These are phyloP conservation scores for Fraxinus pennsylvanica DNA, from an alignment of 257 asterid species.

Conservation along the genomic window DNA sequence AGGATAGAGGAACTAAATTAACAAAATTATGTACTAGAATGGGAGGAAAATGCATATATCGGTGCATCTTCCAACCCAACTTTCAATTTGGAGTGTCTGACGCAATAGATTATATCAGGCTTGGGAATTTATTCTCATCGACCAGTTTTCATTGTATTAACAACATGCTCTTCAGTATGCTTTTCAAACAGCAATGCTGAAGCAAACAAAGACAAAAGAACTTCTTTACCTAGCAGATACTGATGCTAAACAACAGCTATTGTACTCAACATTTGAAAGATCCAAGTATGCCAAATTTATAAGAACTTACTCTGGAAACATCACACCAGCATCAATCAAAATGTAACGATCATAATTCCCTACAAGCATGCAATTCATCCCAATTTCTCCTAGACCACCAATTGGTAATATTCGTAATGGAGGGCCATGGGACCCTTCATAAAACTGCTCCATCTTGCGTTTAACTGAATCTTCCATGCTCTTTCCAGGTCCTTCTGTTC, in stretches of 20 bases:
- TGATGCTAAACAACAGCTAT: neutral
- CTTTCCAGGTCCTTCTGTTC: slow-evolving; percentile 82
- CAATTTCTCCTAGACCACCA: slow-evolving; percentile 98
- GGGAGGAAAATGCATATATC: neutral
- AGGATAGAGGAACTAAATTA: slow-evolving; percentile 12
- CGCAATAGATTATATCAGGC: neutral
- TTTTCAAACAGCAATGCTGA: neutral
- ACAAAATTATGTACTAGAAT: neutral
- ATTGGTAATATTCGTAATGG: slow-evolving; percentile 92
- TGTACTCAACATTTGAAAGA: slow-evolving; percentile 13
- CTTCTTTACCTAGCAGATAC: neutral
- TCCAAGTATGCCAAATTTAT: neutral
- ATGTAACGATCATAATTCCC: slow-evolving; percentile 94
- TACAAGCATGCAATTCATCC: slow-evolving; percentile 99
- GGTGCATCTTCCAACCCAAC: slow-evolving; percentile 16
- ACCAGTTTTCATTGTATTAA: slow-evolving; percentile 2
- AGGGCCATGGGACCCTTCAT: slow-evolving; percentile 96
- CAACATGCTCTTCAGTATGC: neutral
- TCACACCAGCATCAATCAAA: slow-evolving; percentile 94
- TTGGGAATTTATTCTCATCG: neutral
- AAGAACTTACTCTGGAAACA: slow-evolving; percentile 93
- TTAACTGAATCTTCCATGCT: slow-evolving; percentile 95
- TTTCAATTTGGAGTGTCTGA: neutral
- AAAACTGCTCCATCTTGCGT: slow-evolving; percentile 93
- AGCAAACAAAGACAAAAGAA: slow-evolving; percentile 9